phyloP scores from a whole-genome alignment of 345 rosid species.

The Eutrema japonicum region DNA sequence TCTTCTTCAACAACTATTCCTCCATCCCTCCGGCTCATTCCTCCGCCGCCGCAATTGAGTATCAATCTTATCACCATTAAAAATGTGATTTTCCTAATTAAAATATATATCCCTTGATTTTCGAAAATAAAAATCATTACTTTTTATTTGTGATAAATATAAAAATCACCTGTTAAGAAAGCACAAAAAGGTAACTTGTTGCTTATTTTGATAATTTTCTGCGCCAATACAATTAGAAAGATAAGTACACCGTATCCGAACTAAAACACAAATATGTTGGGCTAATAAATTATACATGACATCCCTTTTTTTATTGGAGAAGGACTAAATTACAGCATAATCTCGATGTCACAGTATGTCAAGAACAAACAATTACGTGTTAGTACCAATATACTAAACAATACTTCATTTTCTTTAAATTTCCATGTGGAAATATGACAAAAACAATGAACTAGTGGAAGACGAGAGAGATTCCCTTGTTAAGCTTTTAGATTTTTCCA shows the following conservation, averaged over 20 bases:
- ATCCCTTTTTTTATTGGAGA: neutral
- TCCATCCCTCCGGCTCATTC: no score
- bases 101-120: neutral
- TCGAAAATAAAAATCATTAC: neutral
- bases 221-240: neutral
- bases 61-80: no score
- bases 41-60: no score
- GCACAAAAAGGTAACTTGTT: no score
- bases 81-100: no score
- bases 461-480: conserved; percentile 36
- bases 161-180: neutral
- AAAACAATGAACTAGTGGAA: conserved; percentile 9
- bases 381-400: neutral
- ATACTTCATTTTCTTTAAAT: neutral
- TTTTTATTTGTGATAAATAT: neutral
- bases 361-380: neutral
- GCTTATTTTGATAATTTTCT: conserved; percentile 1
- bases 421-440: neutral
- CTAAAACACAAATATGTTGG: neutral
- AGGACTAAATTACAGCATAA: neutral
- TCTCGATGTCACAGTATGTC: neutral
- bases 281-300: neutral
- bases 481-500: conserved; percentile 7
- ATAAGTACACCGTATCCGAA: neutral
- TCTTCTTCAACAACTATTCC: no score